Evolutionary conservation across 2,329 filamentous ascomycete genomes (phyloP).

Genomic region (Chaetomiaceae sp.): DNA sequence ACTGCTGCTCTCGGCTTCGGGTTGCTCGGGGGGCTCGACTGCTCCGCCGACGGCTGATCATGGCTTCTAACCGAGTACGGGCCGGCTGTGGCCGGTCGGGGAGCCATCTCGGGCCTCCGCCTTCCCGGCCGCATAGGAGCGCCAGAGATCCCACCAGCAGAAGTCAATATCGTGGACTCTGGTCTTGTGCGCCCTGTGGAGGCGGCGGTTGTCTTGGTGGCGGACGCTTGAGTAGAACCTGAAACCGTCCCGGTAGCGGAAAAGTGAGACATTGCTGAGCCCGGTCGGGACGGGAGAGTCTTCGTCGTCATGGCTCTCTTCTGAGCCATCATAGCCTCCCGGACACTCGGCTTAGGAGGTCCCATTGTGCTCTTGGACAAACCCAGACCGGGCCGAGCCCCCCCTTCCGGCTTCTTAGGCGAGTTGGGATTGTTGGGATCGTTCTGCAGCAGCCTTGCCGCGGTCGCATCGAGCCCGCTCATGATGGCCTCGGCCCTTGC

Average conservation of each 20-base stretch:
- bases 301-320: slow-evolving; percentile 57
- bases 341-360: slow-evolving; percentile 60
- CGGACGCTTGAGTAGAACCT: slow-evolving; percentile 33
- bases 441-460: slow-evolving; percentile 74
- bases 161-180: slow-evolving; percentile 41
- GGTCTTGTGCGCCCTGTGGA: slow-evolving; percentile 37
- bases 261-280: slow-evolving; percentile 60
- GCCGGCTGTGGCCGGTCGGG: slow-evolving; percentile 59
- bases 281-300: slow-evolving; percentile 53
- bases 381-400: slow-evolving; percentile 52
- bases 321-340: slow-evolving; percentile 79
- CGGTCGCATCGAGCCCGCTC: slow-evolving; percentile 69
- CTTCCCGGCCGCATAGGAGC: slow-evolving; percentile 59
- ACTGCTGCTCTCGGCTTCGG: slow-evolving; percentile 40
- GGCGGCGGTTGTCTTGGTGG: slow-evolving; percentile 33
- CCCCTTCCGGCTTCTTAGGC: slow-evolving; percentile 48
- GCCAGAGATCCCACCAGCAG: slow-evolving; percentile 56
- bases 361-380: slow-evolving; percentile 60
- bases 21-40: slow-evolving; percentile 43
- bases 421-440: slow-evolving; percentile 77
- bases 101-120: slow-evolving; percentile 52
- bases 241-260: slow-evolving; percentile 46
- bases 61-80: slow-evolving; percentile 60
- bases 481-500: slow-evolving; percentile 75
- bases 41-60: slow-evolving; percentile 37